Conservation (phyloP, 108 stramenopile genomes). For the Chaetoceros muelleri region DNA sequence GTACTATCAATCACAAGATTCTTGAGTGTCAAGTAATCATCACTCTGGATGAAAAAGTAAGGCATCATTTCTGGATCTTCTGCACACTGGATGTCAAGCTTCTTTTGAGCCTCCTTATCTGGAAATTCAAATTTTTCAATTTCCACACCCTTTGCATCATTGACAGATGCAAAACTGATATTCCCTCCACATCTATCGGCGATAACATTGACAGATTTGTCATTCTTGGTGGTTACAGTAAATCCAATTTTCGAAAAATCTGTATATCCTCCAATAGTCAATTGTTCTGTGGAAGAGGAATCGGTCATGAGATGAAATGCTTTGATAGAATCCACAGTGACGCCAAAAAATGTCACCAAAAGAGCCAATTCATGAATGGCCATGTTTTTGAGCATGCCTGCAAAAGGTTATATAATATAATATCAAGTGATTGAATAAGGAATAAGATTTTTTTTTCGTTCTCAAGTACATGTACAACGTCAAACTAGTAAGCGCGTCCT, state of each 20-base stretch:
- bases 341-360: constrained; percentile 62
- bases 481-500: too few relatives aligned
- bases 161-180: constrained; percentile 58
- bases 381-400: constrained; percentile 79
- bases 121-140: constrained; percentile 53
- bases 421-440: too few relatives aligned
- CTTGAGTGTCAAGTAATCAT: constrained; percentile 70
- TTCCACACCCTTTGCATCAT: constrained; percentile 34
- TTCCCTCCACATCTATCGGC: constrained; percentile 84
- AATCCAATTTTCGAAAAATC: constrained; percentile 69
- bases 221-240: constrained; percentile 47
- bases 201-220: constrained; percentile 42
- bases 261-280: constrained; percentile 33
- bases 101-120: constrained; percentile 34
- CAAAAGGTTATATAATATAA: background rate
- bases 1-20: constrained; percentile 33
- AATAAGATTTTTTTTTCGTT: too few relatives aligned
- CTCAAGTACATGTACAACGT: too few relatives aligned
- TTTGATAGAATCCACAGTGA: constrained; percentile 56
- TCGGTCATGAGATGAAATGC: constrained; percentile 47
- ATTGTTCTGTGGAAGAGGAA: constrained; percentile 45
- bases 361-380: constrained; percentile 83
- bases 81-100: constrained; percentile 27
- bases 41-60: constrained; percentile 75
- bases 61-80: constrained; percentile 65